A percentile compares a stretch with the other conserved stretches of the same genome.
Evolutionary conservation across 2,329 filamentous ascomycete species (phyloP).

Genomic region (Xylaria digitata): DNA sequence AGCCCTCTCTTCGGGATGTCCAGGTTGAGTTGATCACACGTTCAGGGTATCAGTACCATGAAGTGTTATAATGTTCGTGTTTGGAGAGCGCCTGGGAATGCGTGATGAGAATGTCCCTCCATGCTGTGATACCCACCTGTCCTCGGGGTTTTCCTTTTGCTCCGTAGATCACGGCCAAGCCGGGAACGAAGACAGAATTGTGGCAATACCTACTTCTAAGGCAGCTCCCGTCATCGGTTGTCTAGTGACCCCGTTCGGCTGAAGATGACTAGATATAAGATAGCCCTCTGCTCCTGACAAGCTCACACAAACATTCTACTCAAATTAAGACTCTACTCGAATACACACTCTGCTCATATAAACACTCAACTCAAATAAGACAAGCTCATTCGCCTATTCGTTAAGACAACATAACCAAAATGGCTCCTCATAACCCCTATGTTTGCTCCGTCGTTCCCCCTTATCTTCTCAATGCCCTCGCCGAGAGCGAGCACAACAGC

Average conservation of each 20-base stretch:
- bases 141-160: conserved; percentile 14
- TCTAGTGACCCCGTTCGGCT: neutral
- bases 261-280: conserved; percentile 1
- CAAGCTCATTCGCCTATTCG: neutral
- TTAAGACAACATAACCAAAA: conserved; percentile 35
- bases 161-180: conserved; percentile 5
- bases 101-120: conserved; percentile 24
- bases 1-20: neutral
- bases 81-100: neutral
- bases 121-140: conserved; percentile 21
- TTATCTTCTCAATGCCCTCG: conserved; percentile 58
- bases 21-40: conserved; percentile 24
- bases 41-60: neutral
- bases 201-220: conserved; percentile 19
- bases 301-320: no score
- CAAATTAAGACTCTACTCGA: no score
- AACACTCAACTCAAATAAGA: conserved; percentile 13
- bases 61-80: neutral
- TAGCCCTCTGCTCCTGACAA: neutral
- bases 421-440: conserved; percentile 41
- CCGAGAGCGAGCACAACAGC: conserved; percentile 54
- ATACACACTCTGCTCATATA: neutral
- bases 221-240: neutral
- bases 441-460: conserved; percentile 59
- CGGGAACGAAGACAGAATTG: conserved; percentile 5